phyloP scores from a whole-genome alignment of 345 rosid species.

The Isatis tinctoria region DNA sequence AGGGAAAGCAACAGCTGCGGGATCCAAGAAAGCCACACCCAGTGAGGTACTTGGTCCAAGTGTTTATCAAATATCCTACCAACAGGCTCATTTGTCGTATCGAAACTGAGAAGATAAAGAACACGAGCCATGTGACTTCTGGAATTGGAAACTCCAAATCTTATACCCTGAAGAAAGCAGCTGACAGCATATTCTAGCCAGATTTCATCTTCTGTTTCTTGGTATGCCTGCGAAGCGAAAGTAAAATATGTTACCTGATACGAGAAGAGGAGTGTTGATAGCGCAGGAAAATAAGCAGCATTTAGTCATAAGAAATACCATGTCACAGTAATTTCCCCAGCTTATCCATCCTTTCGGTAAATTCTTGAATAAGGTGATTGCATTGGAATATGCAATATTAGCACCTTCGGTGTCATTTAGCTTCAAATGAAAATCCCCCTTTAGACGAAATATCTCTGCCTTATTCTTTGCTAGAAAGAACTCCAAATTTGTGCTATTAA shows the following conservation, averaged over 20 bases:
- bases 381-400: conserved; percentile 76
- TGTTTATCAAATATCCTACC: conserved; percentile 94
- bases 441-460: conserved; percentile 83
- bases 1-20: conserved; percentile 94
- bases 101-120: conserved; percentile 93
- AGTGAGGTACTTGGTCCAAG: conserved; percentile 93
- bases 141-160: conserved; percentile 89
- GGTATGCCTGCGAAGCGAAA: conserved; percentile 58
- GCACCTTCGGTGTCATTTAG: conserved; percentile 77
- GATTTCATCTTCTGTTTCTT: conserved; percentile 76
- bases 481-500: conserved; percentile 87
- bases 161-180: conserved; percentile 99
- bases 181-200: conserved; percentile 97
- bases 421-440: conserved; percentile 85
- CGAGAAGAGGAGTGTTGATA: not conserved
- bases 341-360: conserved; percentile 99
- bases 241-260: too few relatives aligned
- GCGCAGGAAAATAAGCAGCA: not conserved
- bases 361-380: conserved; percentile 77
- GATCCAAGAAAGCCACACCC: conserved; percentile 99
- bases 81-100: conserved; percentile 79
- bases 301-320: conserved; percentile 46
- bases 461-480: conserved; percentile 81
- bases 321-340: conserved; percentile 96
- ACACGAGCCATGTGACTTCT: conserved; percentile 97